Percentiles rank a stretch among this genome's conserved stretches.
phyloP scores from a whole-genome alignment of 306 rosid genomes.

The Macrotyloma uniflorum region DNA sequence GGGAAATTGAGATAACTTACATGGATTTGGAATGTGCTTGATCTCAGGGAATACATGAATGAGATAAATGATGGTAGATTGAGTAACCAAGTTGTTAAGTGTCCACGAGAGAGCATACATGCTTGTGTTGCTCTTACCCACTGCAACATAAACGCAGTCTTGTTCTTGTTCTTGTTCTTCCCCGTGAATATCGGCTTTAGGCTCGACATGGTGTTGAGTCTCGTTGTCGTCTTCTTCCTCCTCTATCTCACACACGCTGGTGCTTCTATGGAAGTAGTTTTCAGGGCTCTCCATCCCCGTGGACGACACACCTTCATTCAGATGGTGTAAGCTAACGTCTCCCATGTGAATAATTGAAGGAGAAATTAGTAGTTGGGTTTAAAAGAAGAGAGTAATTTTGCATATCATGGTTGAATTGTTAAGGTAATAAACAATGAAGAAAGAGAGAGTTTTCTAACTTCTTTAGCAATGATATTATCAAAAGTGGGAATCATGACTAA shows the following conservation, averaged over 20 bases:
- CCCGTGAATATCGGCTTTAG: slow-evolving; percentile 41
- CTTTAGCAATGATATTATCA: neutral
- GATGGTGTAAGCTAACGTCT: neutral
- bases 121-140: slow-evolving; percentile 63
- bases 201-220: neutral
- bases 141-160: slow-evolving; percentile 63
- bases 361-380: neutral
- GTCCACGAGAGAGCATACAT: slow-evolving; percentile 72
- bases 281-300: neutral
- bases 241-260: slow-evolving; percentile 65
- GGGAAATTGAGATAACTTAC: slow-evolving; percentile 40
- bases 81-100: slow-evolving; percentile 44
- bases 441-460: neutral
- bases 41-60: slow-evolving; percentile 67
- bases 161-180: slow-evolving; percentile 36
- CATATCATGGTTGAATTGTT: neutral
- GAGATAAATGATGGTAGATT: slow-evolving; percentile 54
- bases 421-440: neutral
- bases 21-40: slow-evolving; percentile 70
- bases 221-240: slow-evolving; percentile 45
- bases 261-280: neutral
- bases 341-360: slow-evolving; percentile 11
- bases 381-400: neutral
- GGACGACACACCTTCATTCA: neutral
- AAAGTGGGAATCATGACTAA: neutral